A percentile compares a stretch with the other conserved stretches of the same genome.
phyloP scores from a whole-genome alignment of 2,329 filamentous ascomycete genomes.

The Colletotrichum liaoningense region DNA sequence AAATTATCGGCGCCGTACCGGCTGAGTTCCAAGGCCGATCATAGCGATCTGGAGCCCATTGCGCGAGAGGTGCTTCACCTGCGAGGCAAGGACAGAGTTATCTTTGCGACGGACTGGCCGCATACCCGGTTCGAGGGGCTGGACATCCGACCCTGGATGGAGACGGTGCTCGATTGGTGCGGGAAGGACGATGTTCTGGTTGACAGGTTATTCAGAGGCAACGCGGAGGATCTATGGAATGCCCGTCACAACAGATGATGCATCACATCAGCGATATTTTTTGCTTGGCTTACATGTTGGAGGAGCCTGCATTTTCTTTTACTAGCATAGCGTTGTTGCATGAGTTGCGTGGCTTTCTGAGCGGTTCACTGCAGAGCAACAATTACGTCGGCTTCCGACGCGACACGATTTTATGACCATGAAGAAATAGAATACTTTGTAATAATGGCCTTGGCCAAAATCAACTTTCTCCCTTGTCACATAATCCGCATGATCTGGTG shows the following conservation, averaged over 20 bases:
- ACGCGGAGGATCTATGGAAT: constrained; percentile 63
- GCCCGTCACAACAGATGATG: constrained; percentile 5
- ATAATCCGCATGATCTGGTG: not conserved
- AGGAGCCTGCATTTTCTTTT: not conserved
- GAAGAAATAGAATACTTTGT: not conserved
- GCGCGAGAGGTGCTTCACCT: constrained; percentile 59
- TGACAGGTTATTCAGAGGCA: constrained; percentile 64
- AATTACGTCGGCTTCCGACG: constrained; percentile 7
- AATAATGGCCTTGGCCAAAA: not conserved
- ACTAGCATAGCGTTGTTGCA: constrained; percentile 12
- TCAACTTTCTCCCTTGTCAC: not conserved
- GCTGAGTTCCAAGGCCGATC: constrained; percentile 55
- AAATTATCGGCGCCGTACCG: constrained; percentile 71
- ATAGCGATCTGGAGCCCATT: constrained; percentile 59
- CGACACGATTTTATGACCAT: constrained; percentile 21
- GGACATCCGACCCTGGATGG: constrained; percentile 66
- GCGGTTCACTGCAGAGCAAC: not conserved
- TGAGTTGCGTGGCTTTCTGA: not conserved
- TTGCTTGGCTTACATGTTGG: not conserved
- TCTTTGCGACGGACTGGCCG: constrained; percentile 74
- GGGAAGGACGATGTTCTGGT: constrained; percentile 54
- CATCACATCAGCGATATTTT: not conserved
- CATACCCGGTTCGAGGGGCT: constrained; percentile 70
- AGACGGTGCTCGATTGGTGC: constrained; percentile 65
- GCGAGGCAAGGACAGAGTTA: constrained; percentile 54